Percentiles rank a stretch among this genome's conserved stretches.
These are phyloP conservation scores for Penicillium sp. DNA, from an alignment of 2,329 filamentous ascomycete species.

Conservation along the genomic window DNA sequence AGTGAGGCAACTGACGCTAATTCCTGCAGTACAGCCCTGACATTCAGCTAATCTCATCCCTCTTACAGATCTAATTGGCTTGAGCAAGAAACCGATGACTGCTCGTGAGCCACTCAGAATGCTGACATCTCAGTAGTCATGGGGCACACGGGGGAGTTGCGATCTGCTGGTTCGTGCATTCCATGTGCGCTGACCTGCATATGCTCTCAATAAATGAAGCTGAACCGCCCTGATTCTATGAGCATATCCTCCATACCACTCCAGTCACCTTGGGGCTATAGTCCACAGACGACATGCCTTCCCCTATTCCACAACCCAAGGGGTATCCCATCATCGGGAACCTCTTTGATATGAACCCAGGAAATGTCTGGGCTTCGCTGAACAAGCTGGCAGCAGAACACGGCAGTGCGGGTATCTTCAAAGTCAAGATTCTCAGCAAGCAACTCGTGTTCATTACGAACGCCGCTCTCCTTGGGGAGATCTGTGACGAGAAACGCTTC, in stretches of 20 bases:
- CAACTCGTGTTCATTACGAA: conserved; percentile 52
- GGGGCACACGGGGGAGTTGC: not conserved
- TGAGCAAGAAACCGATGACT: not conserved
- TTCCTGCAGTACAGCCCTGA: not conserved
- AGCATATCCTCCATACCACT: not conserved
- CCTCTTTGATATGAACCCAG: conserved; percentile 48
- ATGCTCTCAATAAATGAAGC: not conserved
- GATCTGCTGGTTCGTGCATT: not conserved
- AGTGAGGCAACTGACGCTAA: not conserved
- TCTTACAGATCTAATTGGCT: not conserved
- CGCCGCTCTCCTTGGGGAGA: conserved; percentile 58
- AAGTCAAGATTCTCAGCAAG: conserved; percentile 48
- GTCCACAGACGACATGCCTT: conserved; percentile 35
- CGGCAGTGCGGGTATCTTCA: conserved; percentile 57
- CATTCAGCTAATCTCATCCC: not conserved
- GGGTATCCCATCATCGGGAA: conserved; percentile 53
- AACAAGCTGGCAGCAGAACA: conserved; percentile 49
- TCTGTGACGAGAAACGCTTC: conserved; percentile 65
- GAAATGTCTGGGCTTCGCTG: conserved; percentile 51
- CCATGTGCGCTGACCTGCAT: not conserved
- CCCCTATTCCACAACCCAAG: conserved; percentile 51
- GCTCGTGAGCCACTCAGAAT: not conserved
- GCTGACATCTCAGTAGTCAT: not conserved
- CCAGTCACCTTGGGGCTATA: not conserved
- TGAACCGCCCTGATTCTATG: not conserved